phyloP scores from a whole-genome alignment of 306 rosid genomes.

The Begonia loranthoides region DNA sequence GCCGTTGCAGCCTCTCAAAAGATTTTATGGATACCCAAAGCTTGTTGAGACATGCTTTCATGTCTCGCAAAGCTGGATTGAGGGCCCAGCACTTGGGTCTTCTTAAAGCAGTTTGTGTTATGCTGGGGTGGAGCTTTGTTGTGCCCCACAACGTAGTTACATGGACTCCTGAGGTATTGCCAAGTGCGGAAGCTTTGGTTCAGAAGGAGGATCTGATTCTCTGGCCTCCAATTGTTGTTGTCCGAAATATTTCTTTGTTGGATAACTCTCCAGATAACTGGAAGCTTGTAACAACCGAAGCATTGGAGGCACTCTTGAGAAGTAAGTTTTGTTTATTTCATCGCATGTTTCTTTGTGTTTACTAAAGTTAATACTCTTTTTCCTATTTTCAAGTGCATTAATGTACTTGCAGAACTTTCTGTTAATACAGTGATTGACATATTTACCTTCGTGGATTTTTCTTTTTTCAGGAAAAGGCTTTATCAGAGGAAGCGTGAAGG shows the following conservation, averaged over 20 bases:
- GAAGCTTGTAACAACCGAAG: constrained; percentile 69
- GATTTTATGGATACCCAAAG: constrained; percentile 90
- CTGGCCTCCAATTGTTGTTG: constrained; percentile 76
- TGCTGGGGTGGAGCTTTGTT: constrained; percentile 83
- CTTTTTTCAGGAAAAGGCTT: constrained; percentile 63
- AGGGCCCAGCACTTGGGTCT: constrained; percentile 76
- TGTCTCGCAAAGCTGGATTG: constrained; percentile 80
- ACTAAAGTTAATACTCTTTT: too few relatives aligned
- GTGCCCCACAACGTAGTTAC: constrained; percentile 60
- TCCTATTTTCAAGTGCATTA: too few relatives aligned
- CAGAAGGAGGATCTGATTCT: constrained; percentile 91
- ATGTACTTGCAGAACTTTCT: too few relatives aligned
- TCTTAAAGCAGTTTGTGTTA: constrained; percentile 76
- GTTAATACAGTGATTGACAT: too few relatives aligned
- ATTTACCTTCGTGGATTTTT: too few relatives aligned
- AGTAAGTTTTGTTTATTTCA: constrained; percentile 28
- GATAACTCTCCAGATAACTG: constrained; percentile 58
- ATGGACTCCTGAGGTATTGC: constrained; percentile 75
- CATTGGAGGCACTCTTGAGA: constrained; percentile 74
- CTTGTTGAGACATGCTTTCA: constrained; percentile 81
- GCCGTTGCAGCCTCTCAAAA: constrained; percentile 61
- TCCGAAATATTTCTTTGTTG: constrained; percentile 68
- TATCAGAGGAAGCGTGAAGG: constrained; percentile 69
- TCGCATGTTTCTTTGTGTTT: too few relatives aligned
- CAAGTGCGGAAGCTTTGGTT: constrained; percentile 47